Evolutionary conservation across 2,329 filamentous ascomycete species (phyloP).

Genomic region (Juglanconis juglandina): DNA sequence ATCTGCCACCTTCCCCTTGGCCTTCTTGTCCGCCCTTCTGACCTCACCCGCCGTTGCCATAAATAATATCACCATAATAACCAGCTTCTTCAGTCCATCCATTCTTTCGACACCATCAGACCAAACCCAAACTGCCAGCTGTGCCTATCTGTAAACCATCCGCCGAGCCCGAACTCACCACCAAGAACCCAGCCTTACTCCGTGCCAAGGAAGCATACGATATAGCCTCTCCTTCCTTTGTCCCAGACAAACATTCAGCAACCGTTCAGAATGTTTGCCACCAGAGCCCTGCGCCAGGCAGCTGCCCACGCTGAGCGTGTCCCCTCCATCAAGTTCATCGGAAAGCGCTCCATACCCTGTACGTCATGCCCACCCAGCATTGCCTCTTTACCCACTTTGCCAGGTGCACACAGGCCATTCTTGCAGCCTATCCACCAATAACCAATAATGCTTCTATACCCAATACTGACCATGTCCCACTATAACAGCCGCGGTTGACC

Average conservation of each 20-base stretch:
- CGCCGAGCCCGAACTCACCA: not conserved
- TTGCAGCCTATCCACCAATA: no score
- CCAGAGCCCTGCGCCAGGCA: constrained; percentile 55
- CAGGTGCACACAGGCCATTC: no score
- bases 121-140: not conserved
- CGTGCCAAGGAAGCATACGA: not conserved
- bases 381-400: no score
- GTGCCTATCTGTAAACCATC: not conserved
- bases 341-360: constrained; percentile 58
- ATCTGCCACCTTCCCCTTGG: no score
- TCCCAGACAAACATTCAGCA: no score
- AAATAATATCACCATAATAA: no score
- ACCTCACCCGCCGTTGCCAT: not conserved
- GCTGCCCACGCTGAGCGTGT: constrained; percentile 57
- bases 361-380: constrained; percentile 26
- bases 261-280: constrained; percentile 48
- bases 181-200: not conserved
- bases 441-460: no score
- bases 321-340: constrained; percentile 61
- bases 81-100: no score
- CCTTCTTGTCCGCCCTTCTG: not conserved
- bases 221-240: no score
- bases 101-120: not conserved
- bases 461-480: constrained; percentile 31
- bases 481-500: constrained; percentile 58